Evolutionary conservation across 345 rosid species (phyloP), one percentile per base, ranked within the genome.

Genomic region (Jatropha curcas): DNA sequence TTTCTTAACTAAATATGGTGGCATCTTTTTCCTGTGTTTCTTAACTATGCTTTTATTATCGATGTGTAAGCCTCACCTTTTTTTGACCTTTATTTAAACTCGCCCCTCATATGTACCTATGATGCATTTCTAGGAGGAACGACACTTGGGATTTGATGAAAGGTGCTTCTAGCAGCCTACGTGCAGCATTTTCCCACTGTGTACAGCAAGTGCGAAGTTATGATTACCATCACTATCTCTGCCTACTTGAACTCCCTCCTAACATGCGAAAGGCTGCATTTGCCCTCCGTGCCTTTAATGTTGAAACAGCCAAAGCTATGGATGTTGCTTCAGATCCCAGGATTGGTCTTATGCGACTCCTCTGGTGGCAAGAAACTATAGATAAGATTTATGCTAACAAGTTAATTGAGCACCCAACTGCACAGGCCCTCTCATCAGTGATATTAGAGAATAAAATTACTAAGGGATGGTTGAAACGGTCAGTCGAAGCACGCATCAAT

Each of bases 171-270:
- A 77, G 60, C 27, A 82, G 74, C 81, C 80, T 92, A 71, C 85
- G 91, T 1, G 80, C 91, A 30, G 97, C 98, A 46, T 92, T 94
- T 71, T 89, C 93, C 12, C 77, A 89, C 75, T 92, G 98, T 74
- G 95, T 92, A 48, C 87, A 89, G 71, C 97, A 90, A 87, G 98
- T 92, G 19, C 82, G 95, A 58, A 92, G 75, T 73, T 92, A 92
- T 84, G 98, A 94, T 84, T 92, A 92, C 77, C 98, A 94, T 78
- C 98, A 94, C 82, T 92, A 90, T 80, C 95, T 94, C 71, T 94
- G 98, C 86, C 96, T 94, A 51, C 97, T 94, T 17, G 95, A 89
- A 60, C 92, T 92, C n/a, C 97, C 97, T 2, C 82, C 82, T 33
- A 65, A 71, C 76, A 87, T 90, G 88, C 92, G 95, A 55, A 92